phyloP scores from a whole-genome alignment of 176 grass and related monocot species.

The Oryza australiensis region DNA sequence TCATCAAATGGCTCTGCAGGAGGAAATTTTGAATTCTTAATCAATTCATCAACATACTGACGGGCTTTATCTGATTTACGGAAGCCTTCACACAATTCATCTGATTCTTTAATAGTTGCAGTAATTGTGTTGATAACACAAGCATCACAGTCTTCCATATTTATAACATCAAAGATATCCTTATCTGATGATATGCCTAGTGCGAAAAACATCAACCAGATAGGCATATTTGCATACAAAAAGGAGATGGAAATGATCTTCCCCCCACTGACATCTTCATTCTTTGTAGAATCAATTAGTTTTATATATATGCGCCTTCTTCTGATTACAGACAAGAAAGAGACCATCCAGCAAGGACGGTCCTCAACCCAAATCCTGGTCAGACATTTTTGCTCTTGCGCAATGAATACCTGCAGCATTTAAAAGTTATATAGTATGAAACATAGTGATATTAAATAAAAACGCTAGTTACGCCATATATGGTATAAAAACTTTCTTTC shows the following conservation, averaged over 20 bases:
- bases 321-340: constrained; percentile 73
- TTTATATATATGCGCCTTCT: constrained; percentile 65
- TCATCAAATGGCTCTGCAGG: constrained; percentile 81
- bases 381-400: constrained; percentile 86
- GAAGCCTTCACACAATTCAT: constrained; percentile 72
- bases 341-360: constrained; percentile 58
- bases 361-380: constrained; percentile 78
- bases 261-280: constrained; percentile 61
- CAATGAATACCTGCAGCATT: constrained; percentile 72
- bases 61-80: constrained; percentile 57
- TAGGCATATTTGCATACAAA: constrained; percentile 72
- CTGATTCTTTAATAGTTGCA: constrained; percentile 74
- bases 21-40: constrained; percentile 81
- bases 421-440: constrained; percentile 27
- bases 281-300: constrained; percentile 68
- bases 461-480: background rate
- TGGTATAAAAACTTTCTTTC: background rate
- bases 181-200: constrained; percentile 86
- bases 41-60: constrained; percentile 58
- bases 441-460: constrained; percentile 36
- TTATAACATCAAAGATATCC: constrained; percentile 81
- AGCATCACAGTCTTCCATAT: constrained; percentile 70
- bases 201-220: constrained; percentile 93
- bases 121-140: constrained; percentile 69
- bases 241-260: constrained; percentile 73